Percentiles rank a stretch among this genome's conserved stretches.
These are phyloP conservation scores for Stentor roeselii DNA, from an alignment of 73 alveolate species.

Conservation along the genomic window DNA sequence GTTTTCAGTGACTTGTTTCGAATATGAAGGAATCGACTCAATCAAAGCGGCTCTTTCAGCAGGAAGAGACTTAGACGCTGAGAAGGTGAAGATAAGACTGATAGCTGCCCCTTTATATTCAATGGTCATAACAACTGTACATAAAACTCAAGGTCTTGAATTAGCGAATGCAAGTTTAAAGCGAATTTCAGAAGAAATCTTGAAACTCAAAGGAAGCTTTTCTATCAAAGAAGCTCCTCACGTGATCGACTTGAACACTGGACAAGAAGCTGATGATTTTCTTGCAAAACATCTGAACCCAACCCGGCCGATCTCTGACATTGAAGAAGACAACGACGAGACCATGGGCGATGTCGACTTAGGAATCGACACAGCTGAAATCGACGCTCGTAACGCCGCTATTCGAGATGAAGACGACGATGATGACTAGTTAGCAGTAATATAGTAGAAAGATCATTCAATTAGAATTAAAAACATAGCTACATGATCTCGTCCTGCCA, in stretches of 20 bases:
- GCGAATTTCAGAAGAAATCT: constrained; percentile 56
- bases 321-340: constrained; percentile 64
- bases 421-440: constrained; percentile 66
- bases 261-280: constrained; percentile 45
- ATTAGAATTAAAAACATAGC: constrained; percentile 1
- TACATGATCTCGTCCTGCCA: constrained; percentile 13
- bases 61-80: constrained; percentile 45
- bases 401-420: constrained; percentile 57
- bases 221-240: constrained; percentile 59
- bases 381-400: constrained; percentile 35
- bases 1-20: constrained; percentile 72
- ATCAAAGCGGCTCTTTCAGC: constrained; percentile 65
- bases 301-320: constrained; percentile 26
- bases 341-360: constrained; percentile 71
- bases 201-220: constrained; percentile 68
- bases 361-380: constrained; percentile 44
- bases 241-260: constrained; percentile 65
- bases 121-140: constrained; percentile 58
- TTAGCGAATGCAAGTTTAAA: constrained; percentile 56
- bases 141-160: constrained; percentile 74
- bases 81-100: constrained; percentile 58
- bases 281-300: constrained; percentile 12
- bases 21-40: constrained; percentile 88
- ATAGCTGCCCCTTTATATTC: constrained; percentile 80
- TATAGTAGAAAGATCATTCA: no score